A percentile compares a stretch with the other conserved stretches of the same genome.
These are phyloP conservation scores for Hortaea sp. DNA, from an alignment of 2,329 filamentous ascomycete species.

Conservation along the genomic window DNA sequence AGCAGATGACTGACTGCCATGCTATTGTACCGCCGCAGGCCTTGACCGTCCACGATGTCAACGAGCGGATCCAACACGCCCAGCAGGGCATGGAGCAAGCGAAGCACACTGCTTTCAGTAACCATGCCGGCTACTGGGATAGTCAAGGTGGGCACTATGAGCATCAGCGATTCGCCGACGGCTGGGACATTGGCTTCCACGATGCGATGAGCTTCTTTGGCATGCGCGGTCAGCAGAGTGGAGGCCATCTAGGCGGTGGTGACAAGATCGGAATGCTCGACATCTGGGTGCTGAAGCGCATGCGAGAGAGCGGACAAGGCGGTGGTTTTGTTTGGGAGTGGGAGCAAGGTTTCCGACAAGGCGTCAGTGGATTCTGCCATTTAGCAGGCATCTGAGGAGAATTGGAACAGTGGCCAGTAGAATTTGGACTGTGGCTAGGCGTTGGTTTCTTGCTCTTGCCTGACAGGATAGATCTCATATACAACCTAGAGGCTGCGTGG, in stretches of 20 bases:
- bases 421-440: too few species aligned
- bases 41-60: conserved; percentile 32
- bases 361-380: conserved; percentile 33
- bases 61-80: conserved; percentile 29
- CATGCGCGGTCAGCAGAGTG: conserved; percentile 23
- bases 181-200: conserved; percentile 47
- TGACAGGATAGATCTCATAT: too few species aligned
- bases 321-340: conserved; percentile 42
- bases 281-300: conserved; percentile 47
- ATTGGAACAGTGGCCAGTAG: too few species aligned
- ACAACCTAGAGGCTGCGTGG: too few species aligned
- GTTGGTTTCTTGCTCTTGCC: too few species aligned
- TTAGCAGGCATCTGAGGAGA: background rate
- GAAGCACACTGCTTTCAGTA: conserved; percentile 27
- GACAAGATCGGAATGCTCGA: conserved; percentile 49
- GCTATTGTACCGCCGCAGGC: conserved; percentile 33
- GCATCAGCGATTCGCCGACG: conserved; percentile 45
- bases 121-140: conserved; percentile 44
- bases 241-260: conserved; percentile 26
- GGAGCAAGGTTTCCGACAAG: conserved; percentile 40
- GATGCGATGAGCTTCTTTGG: conserved; percentile 46
- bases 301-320: conserved; percentile 41
- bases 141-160: conserved; percentile 35
- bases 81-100: conserved; percentile 28
- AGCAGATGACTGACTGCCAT: conserved; percentile 38